Percentiles rank a stretch among this genome's conserved stretches.
phyloP scores from a whole-genome alignment of 2,329 filamentous ascomycete species.

The Zasmidium cellare region DNA sequence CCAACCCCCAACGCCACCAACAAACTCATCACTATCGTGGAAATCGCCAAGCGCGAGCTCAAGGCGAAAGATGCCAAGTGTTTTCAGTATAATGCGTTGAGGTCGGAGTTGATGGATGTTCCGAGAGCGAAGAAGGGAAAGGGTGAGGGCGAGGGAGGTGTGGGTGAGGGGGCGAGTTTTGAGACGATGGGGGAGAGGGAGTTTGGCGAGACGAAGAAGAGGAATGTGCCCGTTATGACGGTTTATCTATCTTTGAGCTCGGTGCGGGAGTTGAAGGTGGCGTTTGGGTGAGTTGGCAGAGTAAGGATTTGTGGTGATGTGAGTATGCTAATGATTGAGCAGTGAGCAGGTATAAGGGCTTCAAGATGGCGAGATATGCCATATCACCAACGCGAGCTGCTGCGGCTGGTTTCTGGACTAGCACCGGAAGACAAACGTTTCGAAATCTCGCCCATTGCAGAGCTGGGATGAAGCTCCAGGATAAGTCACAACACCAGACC shows the following conservation, averaged over 20 bases:
- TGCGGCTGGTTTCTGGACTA: no score
- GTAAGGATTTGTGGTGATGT: neutral
- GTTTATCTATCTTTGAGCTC: constrained; percentile 58
- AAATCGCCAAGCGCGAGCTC: constrained; percentile 53
- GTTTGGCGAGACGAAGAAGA: constrained; percentile 52
- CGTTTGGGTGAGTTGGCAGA: constrained; percentile 38
- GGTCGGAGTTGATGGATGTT: constrained; percentile 26
- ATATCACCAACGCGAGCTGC: no score
- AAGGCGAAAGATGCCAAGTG: constrained; percentile 47
- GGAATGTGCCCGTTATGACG: constrained; percentile 57
- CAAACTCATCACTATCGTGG: constrained; percentile 69
- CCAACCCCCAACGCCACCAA: constrained; percentile 43
- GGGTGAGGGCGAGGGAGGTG: constrained; percentile 14
- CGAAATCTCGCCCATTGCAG: no score
- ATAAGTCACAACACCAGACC: no score
- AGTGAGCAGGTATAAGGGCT: constrained; percentile 13
- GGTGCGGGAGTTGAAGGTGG: constrained; percentile 57
- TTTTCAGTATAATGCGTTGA: constrained; percentile 39
- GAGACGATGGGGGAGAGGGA: constrained; percentile 28
- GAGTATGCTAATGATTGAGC: constrained; percentile 1
- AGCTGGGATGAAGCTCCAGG: no score
- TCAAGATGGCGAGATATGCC: no score
- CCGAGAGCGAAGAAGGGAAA: constrained; percentile 19
- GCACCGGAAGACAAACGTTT: no score
- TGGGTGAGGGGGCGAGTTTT: constrained; percentile 29